Evolutionary conservation across 768 basidiomycete genomes (phyloP).

Genomic region (Pilatotrama ljubarskyi): DNA sequence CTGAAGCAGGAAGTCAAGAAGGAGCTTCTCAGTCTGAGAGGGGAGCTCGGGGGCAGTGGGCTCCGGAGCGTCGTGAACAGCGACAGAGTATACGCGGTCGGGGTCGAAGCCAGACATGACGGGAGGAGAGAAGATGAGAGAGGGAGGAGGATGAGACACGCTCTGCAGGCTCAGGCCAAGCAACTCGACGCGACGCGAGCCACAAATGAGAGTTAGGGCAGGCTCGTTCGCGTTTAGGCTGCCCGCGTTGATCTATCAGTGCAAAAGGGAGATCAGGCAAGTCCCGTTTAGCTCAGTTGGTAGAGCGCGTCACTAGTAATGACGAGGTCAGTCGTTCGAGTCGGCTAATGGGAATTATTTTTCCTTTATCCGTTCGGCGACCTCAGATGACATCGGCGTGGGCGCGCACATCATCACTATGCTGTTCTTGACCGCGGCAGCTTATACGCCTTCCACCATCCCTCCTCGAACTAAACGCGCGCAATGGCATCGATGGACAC

Average conservation of each 20-base stretch:
- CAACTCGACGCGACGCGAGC: constrained; percentile 16
- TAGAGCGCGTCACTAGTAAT: constrained; percentile 75
- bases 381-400: too few relatives aligned
- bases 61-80: constrained; percentile 58
- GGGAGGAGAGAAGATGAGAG: neutral
- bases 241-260: neutral
- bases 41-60: constrained; percentile 66
- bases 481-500: constrained; percentile 70
- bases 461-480: neutral
- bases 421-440: neutral
- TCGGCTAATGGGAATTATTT: constrained; percentile 42
- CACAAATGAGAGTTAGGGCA: constrained; percentile 25
- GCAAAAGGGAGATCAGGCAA: neutral
- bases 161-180: neutral
- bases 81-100: constrained; percentile 78
- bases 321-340: constrained; percentile 70
- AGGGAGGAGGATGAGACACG: constrained; percentile 2
- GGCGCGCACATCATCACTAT: too few relatives aligned
- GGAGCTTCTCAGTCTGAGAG: constrained; percentile 76
- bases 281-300: constrained; percentile 41
- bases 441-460: neutral
- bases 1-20: constrained; percentile 83
- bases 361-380: neutral
- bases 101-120: constrained; percentile 88
- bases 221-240: constrained; percentile 21